Evolutionary conservation across 2,329 filamentous ascomycete genomes (phyloP).

Genomic region (Helminthosporium solani): DNA sequence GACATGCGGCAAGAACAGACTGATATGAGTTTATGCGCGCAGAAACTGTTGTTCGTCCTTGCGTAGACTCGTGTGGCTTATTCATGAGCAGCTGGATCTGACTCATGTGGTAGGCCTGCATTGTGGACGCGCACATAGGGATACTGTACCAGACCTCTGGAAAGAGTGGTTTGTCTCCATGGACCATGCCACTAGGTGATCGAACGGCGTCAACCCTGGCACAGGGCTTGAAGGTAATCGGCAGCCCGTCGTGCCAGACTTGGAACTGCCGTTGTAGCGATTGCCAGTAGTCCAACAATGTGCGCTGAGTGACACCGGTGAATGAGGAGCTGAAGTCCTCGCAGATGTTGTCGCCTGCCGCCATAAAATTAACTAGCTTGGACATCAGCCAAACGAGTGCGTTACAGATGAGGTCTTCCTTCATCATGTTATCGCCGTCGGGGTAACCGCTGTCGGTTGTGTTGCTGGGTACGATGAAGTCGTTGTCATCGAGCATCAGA

Average conservation of each 20-base stretch:
- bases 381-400: conserved; percentile 65
- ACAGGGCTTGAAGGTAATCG: conserved; percentile 60
- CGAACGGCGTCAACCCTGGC: conserved; percentile 49
- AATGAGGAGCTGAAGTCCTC: conserved; percentile 40
- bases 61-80: conserved; percentile 57
- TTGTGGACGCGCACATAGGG: conserved; percentile 64
- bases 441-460: conserved; percentile 42
- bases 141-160: conserved; percentile 64
- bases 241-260: conserved; percentile 60
- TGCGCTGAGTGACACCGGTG: conserved; percentile 53
- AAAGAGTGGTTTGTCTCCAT: conserved; percentile 44
- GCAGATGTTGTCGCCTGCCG: conserved; percentile 55
- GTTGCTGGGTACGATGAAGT: conserved; percentile 53
- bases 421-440: conserved; percentile 52
- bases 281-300: conserved; percentile 55
- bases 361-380: conserved; percentile 66
- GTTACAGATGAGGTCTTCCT: conserved; percentile 65
- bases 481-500: conserved; percentile 57
- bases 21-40: conserved; percentile 59
- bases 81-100: conserved; percentile 63
- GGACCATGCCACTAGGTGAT: conserved; percentile 21
- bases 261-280: conserved; percentile 58
- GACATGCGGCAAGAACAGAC: conserved; percentile 56
- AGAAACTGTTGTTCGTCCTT: conserved; percentile 53
- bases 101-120: conserved; percentile 66